Base-by-base conservation (phyloP, 225 moss, liverwort and hornwort species). In the Sphagnum tenellum region DNA sequence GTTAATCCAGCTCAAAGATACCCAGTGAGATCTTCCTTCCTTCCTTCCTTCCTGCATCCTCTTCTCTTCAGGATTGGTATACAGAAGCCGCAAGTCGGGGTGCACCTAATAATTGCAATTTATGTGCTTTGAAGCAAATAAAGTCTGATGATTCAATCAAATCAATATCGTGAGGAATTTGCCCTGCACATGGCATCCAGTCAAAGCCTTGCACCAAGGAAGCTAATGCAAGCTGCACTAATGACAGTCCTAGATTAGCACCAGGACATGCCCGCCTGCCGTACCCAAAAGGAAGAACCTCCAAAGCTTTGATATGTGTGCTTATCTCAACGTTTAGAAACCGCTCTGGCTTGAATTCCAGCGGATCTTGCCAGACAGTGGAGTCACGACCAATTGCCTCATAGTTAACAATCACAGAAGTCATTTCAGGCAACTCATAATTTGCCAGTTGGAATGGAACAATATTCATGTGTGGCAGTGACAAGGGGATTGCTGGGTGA, bases 261-360 rank as follows among this genome's bases (percentile, higher is more conserved):
- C 84, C 84, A 0, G 84, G 84, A 57, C 84, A 86, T 9, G 77
- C 80, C 4, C 86, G 80, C 3, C 80, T 79, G 5, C 86, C 86
- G 4, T 77, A 79, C 2, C 83, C 82, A 49, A 86, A 86, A 3
- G 86, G 86, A n/a, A 86, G 47, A 3, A 83, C 71, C 67, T 78
- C 72, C 52, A 83, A 86, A 9, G 73, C 60, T 56, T 83, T 73
- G 12, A 77, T 77, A 14, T 77, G 72, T 9, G 77, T 69, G 2
- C 77, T 80, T 12, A 75, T 68, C n/a, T 86, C 77, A 0, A 53
- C 65, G 61, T 64, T 68, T 4, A 58, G 50, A 4, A 86, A 86
- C 50, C 86, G 77, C 12, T 55, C 51, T 8, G 86, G 86, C 46
- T 76, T 60, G 12, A 86, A 86, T 1, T 65, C 59, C 7, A 69